Percentiles rank a stretch among this genome's conserved stretches.
phyloP scores from a whole-genome alignment of 2,329 filamentous ascomycete species.

The Alternaria gansuensis region DNA sequence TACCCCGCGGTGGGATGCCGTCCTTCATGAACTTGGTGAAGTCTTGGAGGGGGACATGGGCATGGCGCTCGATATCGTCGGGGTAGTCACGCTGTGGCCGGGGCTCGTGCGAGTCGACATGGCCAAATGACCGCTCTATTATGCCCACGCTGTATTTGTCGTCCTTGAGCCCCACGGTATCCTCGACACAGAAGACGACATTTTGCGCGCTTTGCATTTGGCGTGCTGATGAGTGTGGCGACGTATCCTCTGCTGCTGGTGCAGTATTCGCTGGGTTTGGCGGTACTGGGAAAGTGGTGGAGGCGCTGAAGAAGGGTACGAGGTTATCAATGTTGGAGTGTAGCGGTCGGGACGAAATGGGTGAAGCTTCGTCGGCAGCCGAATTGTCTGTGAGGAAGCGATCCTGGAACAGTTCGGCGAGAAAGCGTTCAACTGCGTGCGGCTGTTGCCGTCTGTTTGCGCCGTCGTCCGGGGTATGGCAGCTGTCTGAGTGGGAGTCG shows the following conservation, averaged over 20 bases:
- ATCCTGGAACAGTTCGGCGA: slow-evolving; percentile 36
- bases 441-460: not conserved
- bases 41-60: slow-evolving; percentile 40
- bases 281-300: slow-evolving; percentile 18
- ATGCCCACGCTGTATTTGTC: slow-evolving; percentile 55
- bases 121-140: slow-evolving; percentile 55
- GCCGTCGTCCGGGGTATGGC: not conserved
- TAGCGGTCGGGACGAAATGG: slow-evolving; percentile 19
- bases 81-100: slow-evolving; percentile 53
- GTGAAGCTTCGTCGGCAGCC: slow-evolving; percentile 25
- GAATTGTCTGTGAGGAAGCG: slow-evolving; percentile 32
- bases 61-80: slow-evolving; percentile 50
- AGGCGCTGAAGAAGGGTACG: slow-evolving; percentile 37
- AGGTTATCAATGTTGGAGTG: slow-evolving; percentile 29
- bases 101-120: slow-evolving; percentile 59
- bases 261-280: slow-evolving; percentile 11
- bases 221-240: not conserved
- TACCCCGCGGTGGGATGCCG: slow-evolving; percentile 61
- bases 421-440: slow-evolving; percentile 29
- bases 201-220: slow-evolving; percentile 26
- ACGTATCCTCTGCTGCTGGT: not conserved
- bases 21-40: slow-evolving; percentile 55
- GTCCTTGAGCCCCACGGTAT: slow-evolving; percentile 54
- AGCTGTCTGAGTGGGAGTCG: slow-evolving; percentile 11
- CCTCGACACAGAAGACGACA: slow-evolving; percentile 53